A percentile compares a stretch with the other conserved stretches of the same genome.
These are phyloP conservation scores for Striga asiatica DNA, from an alignment of 257 asterid species.

Conservation along the genomic window DNA sequence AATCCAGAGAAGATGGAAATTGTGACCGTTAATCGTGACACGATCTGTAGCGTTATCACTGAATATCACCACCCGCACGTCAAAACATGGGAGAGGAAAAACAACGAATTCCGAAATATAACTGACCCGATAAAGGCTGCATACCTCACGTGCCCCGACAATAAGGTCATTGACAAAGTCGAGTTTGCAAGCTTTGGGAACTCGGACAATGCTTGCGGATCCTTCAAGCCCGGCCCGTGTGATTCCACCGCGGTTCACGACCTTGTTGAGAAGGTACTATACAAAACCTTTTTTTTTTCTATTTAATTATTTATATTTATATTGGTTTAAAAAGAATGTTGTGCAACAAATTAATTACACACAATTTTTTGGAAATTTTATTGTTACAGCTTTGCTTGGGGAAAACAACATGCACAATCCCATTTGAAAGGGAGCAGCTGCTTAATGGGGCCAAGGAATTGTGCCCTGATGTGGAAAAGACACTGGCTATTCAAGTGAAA, in stretches of 20 bases:
- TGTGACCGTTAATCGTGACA: slow-evolving; percentile 58
- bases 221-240: slow-evolving; percentile 40
- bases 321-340: too few species aligned
- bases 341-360: too few species aligned
- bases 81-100: slow-evolving; percentile 36
- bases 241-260: slow-evolving; percentile 24
- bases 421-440: slow-evolving; percentile 35
- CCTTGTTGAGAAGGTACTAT: slow-evolving; percentile 41
- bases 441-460: slow-evolving; percentile 28
- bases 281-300: too few species aligned
- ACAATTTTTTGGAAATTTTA: too few species aligned
- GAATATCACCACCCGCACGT: slow-evolving; percentile 50
- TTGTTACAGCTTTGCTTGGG: slow-evolving; percentile 71
- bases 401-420: slow-evolving; percentile 47
- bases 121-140: slow-evolving; percentile 36
- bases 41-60: slow-evolving; percentile 52
- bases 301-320: too few species aligned
- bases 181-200: slow-evolving; percentile 64
- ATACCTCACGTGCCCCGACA: slow-evolving; percentile 42
- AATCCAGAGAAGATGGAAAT: slow-evolving; percentile 39
- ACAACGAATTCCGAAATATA: slow-evolving; percentile 23
- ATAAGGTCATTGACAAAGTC: slow-evolving; percentile 32
- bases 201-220: slow-evolving; percentile 62
- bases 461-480: slow-evolving; percentile 45
- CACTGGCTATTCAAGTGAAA: slow-evolving; percentile 55